phyloP scores from a whole-genome alignment of 2,329 filamentous ascomycete genomes.

The Microsporum ferrugineum region DNA sequence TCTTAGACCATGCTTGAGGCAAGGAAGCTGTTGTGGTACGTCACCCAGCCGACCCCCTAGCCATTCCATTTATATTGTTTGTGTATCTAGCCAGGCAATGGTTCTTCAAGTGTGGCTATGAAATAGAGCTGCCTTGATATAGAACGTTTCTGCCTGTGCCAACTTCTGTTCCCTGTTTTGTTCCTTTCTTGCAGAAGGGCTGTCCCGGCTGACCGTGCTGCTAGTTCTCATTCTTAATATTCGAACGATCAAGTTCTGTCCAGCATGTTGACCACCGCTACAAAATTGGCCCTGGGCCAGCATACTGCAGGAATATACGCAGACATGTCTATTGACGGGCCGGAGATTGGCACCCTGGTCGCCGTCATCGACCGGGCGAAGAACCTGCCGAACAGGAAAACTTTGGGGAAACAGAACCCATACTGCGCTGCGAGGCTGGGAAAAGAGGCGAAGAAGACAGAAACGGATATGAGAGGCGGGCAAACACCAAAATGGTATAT shows the following conservation, averaged over 20 bases:
- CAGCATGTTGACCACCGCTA: slow-evolving; percentile 10
- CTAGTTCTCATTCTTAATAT: neutral
- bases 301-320: slow-evolving; percentile 91
- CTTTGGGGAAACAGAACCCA: slow-evolving; percentile 96
- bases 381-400: slow-evolving; percentile 92
- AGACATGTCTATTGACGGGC: slow-evolving; percentile 86
- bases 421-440: slow-evolving; percentile 89
- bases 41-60: slow-evolving; percentile 2
- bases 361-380: slow-evolving; percentile 88
- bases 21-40: slow-evolving; percentile 6
- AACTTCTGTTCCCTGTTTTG: neutral
- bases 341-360: slow-evolving; percentile 84
- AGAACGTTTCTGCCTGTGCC: neutral
- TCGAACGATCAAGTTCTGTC: neutral
- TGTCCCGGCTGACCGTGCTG: neutral
- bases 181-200: neutral
- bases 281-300: slow-evolving; percentile 11
- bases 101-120: neutral
- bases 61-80: neutral
- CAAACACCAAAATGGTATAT: slow-evolving; percentile 90
- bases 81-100: neutral
- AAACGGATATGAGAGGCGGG: slow-evolving; percentile 83
- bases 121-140: neutral
- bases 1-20: neutral
- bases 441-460: slow-evolving; percentile 95